Evolutionary conservation across 2,329 filamentous ascomycete genomes (phyloP).

Genomic region (Scopulariopsis brevicaulis): DNA sequence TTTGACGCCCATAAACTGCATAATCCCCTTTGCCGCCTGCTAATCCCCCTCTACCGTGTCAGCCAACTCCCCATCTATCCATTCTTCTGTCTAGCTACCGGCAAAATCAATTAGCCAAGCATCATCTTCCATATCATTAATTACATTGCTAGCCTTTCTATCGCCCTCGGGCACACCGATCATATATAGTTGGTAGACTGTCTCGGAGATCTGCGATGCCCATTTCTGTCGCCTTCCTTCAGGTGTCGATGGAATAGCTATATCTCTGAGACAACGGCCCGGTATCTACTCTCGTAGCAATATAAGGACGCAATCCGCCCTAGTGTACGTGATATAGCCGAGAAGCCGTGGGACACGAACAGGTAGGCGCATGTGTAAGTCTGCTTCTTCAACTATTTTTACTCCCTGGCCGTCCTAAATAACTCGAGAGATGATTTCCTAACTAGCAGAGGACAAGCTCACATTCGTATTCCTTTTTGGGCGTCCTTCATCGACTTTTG

Average conservation of each 20-base stretch:
- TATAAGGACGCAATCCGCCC: neutral
- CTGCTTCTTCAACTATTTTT: neutral
- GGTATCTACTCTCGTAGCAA: neutral
- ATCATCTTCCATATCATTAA: slow-evolving; percentile 15
- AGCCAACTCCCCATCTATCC: slow-evolving; percentile 11
- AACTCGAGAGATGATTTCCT: too few species aligned
- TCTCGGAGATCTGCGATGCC: too few species aligned
- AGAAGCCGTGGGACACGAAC: neutral
- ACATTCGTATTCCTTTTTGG: too few species aligned
- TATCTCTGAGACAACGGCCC: neutral
- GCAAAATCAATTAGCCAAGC: slow-evolving; percentile 19
- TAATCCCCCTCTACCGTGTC: slow-evolving; percentile 11
- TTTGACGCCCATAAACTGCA: too few species aligned
- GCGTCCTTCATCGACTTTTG: too few species aligned
- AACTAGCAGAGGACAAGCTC: too few species aligned
- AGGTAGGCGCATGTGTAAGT: neutral
- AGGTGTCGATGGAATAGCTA: neutral
- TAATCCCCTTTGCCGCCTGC: too few species aligned
- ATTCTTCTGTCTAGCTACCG: slow-evolving; percentile 15
- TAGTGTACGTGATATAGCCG: neutral
- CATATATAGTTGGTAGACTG: too few species aligned
- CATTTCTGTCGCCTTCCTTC: too few species aligned
- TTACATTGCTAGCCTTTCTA: slow-evolving; percentile 16
- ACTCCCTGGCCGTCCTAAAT: too few species aligned
- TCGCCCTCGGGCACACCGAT: slow-evolving; percentile 18